A percentile compares a stretch with the other conserved stretches of the same genome.
Evolutionary conservation across 441 rosid genomes (phyloP).

Genomic region (Erodium chrysanthum): DNA sequence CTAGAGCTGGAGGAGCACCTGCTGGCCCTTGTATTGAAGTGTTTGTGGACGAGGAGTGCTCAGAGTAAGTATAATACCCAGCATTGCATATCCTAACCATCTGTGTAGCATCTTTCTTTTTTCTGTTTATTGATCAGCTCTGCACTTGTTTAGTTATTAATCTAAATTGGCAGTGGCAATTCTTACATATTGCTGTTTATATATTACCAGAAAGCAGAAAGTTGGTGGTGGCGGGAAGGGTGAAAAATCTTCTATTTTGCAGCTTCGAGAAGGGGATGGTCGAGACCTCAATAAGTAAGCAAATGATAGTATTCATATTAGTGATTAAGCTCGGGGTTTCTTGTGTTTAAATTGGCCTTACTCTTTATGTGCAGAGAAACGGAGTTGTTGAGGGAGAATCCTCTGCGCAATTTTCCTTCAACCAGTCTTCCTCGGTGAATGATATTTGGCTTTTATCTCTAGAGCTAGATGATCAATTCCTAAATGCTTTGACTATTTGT

Average conservation of each 20-base stretch:
- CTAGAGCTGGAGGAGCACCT: slow-evolving; percentile 4
- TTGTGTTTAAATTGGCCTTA: not conserved
- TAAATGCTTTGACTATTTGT: too few relatives aligned
- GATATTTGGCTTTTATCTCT: not conserved
- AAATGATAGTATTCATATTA: not conserved
- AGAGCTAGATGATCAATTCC: not conserved
- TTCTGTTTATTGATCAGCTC: too few relatives aligned
- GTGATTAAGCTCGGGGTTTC: not conserved
- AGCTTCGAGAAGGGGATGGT: not conserved
- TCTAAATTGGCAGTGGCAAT: too few relatives aligned
- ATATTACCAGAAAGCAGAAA: not conserved
- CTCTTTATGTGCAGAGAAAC: not conserved
- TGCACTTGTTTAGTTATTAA: not conserved
- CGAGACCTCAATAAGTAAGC: slow-evolving; percentile 1
- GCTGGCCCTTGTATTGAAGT: not conserved
- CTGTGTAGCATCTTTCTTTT: not conserved
- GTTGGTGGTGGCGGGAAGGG: slow-evolving; percentile 4
- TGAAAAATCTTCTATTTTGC: not conserved
- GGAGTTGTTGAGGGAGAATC: not conserved
- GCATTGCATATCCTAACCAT: not conserved
- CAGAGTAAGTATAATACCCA: not conserved
- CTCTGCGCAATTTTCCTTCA: slow-evolving; percentile 2
- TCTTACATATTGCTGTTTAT: not conserved
- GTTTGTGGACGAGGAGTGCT: slow-evolving; percentile 4
- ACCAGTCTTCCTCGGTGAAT: not conserved